phyloP scores from a whole-genome alignment of 2,329 filamentous ascomycete species.

The Cytospora piceicola region DNA sequence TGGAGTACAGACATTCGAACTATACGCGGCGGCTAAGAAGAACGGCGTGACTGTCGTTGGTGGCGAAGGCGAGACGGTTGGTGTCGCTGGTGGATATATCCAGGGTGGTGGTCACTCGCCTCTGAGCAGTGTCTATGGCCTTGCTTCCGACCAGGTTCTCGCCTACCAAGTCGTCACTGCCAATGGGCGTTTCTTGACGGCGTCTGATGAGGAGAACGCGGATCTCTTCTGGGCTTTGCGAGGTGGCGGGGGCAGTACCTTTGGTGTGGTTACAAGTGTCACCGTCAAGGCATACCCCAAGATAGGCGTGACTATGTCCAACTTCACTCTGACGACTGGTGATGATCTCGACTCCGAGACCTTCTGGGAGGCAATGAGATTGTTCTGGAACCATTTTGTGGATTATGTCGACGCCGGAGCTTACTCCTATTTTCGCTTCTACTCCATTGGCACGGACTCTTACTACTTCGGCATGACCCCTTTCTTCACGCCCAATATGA shows the following conservation, averaged over 20 bases:
- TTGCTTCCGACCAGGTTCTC: slow-evolving; percentile 54
- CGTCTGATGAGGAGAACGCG: slow-evolving; percentile 45
- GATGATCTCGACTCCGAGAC: slow-evolving; percentile 54
- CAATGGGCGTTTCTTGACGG: slow-evolving; percentile 47
- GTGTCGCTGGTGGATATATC: slow-evolving; percentile 51
- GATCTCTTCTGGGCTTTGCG: slow-evolving; percentile 56
- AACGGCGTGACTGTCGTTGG: slow-evolving; percentile 54
- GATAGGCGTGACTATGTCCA: slow-evolving; percentile 31
- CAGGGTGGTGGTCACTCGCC: slow-evolving; percentile 60
- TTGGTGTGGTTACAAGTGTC: slow-evolving; percentile 40
- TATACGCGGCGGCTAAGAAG: slow-evolving; percentile 52
- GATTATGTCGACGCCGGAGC: slow-evolving; percentile 54
- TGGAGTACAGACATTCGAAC: slow-evolving; percentile 56
- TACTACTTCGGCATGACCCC: slow-evolving; percentile 29
- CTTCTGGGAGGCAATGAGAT: slow-evolving; percentile 54
- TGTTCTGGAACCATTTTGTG: slow-evolving; percentile 51
- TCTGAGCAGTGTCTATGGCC: slow-evolving; percentile 52
- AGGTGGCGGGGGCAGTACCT: slow-evolving; percentile 48
- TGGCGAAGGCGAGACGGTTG: slow-evolving; percentile 52
- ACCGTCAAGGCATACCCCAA: slow-evolving; percentile 36
- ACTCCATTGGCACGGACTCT: slow-evolving; percentile 13
- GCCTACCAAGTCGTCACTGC: slow-evolving; percentile 52
- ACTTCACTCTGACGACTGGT: slow-evolving; percentile 45
- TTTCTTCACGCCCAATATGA: slow-evolving; percentile 30
- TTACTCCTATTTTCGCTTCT: slow-evolving; percentile 45